Base-by-base conservation (phyloP, 163 green algal genomes). In the Trebouxiophyceae sp. region DNA sequence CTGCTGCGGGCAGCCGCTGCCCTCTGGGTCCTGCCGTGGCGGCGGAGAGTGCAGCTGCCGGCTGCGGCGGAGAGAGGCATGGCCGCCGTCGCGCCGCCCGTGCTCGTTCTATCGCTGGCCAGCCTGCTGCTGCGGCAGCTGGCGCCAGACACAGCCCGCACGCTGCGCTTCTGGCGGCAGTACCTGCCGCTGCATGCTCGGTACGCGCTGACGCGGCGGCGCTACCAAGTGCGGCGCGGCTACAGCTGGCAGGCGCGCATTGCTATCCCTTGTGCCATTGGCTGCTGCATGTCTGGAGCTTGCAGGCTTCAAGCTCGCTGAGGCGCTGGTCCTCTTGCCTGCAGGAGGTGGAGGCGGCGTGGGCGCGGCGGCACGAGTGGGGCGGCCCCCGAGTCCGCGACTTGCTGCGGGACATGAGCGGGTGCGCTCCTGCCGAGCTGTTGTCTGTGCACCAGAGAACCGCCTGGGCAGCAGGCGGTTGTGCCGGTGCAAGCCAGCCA, bases 151-250 rank as follows among this genome's bases (percentile, higher is more conserved):
- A 22, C 54, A n/a, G 30, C 30, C 6, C 62, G 62, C 31, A 68
- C 62, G 2, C 7, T 31, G 31, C 46, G 47, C 29, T 57, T 68
- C 32, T 68, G 62, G 62, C 32, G 32, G 26, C n/a, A 27, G 3
- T 69, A 60, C 26, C 32, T 69, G 32, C 63, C 63, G 2, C 30
- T 69, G 7, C 58, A 69, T 33, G 33, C 44, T 54, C 54, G 63
- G n/a, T 69, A 57, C 26, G 4, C 12, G 20, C 63, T 23, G 32
- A 69, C 63, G 0, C 26, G 27, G 3, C 46, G 54, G 54, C 31
- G 54, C n/a, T 69, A 45, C 24, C 63, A 56, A 33, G 54, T 63
- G 39, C 5, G 1, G 5, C 63, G 63, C n/a, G 54, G 54, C 54
- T 63, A 45, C 34, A 24, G 33, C 28, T n/a, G 33, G 7, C n/a